Base-by-base conservation (phyloP, 495 filamentous ascomycete species). In the Extremus antarcticus region DNA sequence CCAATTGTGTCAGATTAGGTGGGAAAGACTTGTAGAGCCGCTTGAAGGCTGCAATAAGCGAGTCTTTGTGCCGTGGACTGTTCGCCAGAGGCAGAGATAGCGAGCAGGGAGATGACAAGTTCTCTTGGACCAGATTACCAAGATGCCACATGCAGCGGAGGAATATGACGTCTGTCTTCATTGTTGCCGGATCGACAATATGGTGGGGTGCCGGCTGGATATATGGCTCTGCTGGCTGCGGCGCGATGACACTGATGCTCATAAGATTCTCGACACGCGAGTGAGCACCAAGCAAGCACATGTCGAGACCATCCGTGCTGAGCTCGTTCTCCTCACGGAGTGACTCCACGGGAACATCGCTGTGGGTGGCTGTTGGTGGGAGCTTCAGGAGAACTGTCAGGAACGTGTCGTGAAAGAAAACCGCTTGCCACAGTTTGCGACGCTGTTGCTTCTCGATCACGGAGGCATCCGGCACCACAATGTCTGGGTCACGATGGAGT, bases 381-480 rank as follows among this genome's bases (percentile, higher is more conserved):
- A 88, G 73, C 25, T 83, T 82, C 13, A 88, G 73, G 2, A 87
- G 76, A 13, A 88, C 81, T n/a, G 82, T 86, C 2, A 88, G 74
- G 70, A 87, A 87, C 15, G 84, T 88, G 63, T 88, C 84, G 66
- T 88, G 84, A 16, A 86, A 74, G 10, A 87, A 69, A 13, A 88
- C 81, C 3, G 84, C 82, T 63, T 87, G 83, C 84, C 84, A 88
- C 0, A 87, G 70, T 63, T 86, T 86, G 25, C 83, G 73, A 15
- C 84, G 74, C 56, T 84, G 76, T 59, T 86, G 81, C 60, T 84
- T 86, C 50, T 87, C 83, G 54, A 81, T 79, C 3, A 70, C 66
- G 10, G 69, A 73, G 0, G 80, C 79, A 20, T 76, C 70, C 0
- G 82, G 82, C 16, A 70, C 70, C 21, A 85, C 77, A 56, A 85